phyloP scores from a whole-genome alignment of 164 flowering plant species.

The Sextonia rubra region DNA sequence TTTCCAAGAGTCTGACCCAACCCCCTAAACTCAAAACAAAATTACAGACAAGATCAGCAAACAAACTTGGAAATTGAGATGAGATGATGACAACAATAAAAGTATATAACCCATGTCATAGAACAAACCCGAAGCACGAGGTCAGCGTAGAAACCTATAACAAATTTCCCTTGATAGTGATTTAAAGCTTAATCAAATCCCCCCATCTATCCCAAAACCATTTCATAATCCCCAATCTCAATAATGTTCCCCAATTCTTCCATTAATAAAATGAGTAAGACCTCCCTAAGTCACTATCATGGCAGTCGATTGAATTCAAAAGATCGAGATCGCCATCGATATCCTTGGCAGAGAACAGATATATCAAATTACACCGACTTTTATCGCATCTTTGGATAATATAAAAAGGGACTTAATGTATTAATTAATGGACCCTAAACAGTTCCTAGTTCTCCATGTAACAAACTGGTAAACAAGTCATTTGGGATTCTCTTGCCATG shows the following conservation, averaged over 20 bases:
- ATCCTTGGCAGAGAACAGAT: background rate
- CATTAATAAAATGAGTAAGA: background rate
- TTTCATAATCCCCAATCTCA: constrained; percentile 1
- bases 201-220: background rate
- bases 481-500: background rate
- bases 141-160: constrained; percentile 11
- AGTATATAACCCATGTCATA: background rate
- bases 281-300: background rate
- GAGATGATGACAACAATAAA: background rate
- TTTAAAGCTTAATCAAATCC: background rate
- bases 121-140: background rate
- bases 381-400: background rate
- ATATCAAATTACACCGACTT: background rate
- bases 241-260: background rate
- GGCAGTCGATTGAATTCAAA: constrained; percentile 3
- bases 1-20: constrained; percentile 1
- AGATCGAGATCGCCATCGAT: background rate
- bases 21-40: constrained; percentile 1
- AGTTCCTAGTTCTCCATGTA: background rate
- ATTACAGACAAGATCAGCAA: background rate
- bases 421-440: constrained; percentile 3
- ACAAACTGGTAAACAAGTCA: background rate
- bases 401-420: background rate
- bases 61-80: background rate
- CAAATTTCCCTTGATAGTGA: background rate